Percentiles rank a stretch among this genome's conserved stretches.
phyloP scores from a whole-genome alignment of 1,284 basidiomycete genomes.

The Irpex lacteus region DNA sequence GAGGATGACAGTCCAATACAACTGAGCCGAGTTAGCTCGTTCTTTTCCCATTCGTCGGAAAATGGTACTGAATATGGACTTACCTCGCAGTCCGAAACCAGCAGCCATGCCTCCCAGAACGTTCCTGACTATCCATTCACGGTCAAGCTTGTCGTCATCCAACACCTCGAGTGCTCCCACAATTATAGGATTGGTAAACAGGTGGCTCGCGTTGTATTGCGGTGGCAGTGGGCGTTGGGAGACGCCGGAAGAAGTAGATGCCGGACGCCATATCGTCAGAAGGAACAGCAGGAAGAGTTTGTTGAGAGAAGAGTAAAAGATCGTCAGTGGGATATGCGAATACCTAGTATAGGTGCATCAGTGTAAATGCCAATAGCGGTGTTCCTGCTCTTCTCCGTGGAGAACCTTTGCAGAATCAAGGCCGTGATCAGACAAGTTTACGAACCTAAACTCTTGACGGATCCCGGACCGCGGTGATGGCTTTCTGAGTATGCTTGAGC shows the following conservation, averaged over 20 bases:
- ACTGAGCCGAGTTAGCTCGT: conserved; percentile 39
- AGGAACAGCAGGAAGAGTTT: conserved; percentile 84
- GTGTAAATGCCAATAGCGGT: not conserved
- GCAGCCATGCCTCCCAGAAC: conserved; percentile 83
- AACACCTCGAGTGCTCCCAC: conserved; percentile 43
- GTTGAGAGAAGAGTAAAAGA: conserved; percentile 85
- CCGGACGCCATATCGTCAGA: conserved; percentile 80
- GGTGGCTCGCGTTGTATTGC: conserved; percentile 23
- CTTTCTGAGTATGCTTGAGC: conserved; percentile 15
- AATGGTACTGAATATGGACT: conserved; percentile 1
- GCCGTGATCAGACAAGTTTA: conserved; percentile 18
- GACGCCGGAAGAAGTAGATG: conserved; percentile 19
- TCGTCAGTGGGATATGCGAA: conserved; percentile 73
- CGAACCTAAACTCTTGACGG: conserved; percentile 57
- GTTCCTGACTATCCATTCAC: conserved; percentile 84
- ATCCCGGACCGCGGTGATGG: conserved; percentile 43
- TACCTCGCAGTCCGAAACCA: conserved; percentile 66
- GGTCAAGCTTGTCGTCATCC: conserved; percentile 69
- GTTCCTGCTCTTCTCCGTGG: not conserved
- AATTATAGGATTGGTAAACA: conserved; percentile 32
- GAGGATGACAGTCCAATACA: conserved; percentile 71
- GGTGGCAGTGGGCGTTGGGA: conserved; percentile 15
- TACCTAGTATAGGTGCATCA: conserved; percentile 40
- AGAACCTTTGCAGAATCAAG: not conserved
- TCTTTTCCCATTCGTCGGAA: not conserved